Percentiles rank a stretch among this genome's conserved stretches.
Conservation (phyloP, 2,329 filamentous ascomycete species). For the Coniochaeta hoffmannii region DNA sequence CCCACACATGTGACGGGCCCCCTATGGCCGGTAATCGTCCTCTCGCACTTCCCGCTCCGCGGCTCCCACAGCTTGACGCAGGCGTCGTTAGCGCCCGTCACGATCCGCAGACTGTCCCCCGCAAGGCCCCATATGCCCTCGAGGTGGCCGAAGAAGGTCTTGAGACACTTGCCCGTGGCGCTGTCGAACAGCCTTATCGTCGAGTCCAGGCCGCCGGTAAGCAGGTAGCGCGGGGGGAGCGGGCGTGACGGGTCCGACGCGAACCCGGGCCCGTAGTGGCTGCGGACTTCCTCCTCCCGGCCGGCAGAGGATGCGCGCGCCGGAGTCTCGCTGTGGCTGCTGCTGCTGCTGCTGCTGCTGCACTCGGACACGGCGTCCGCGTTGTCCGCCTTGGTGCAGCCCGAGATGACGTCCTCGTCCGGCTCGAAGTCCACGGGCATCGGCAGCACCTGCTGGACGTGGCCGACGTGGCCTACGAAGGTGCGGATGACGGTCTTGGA, state of each 20-base stretch:
- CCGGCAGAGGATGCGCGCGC: conserved; percentile 4
- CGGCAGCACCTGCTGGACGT: conserved; percentile 84
- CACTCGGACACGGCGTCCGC: conserved; percentile 47
- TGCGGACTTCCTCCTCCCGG: conserved; percentile 36
- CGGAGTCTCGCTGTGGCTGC: conserved; percentile 11
- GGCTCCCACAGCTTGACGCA: conserved; percentile 97
- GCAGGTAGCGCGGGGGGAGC: conserved; percentile 80
- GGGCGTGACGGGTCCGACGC: conserved; percentile 54
- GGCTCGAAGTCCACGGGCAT: conserved; percentile 85
- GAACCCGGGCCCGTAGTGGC: conserved; percentile 56
- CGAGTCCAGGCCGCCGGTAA: conserved; percentile 84
- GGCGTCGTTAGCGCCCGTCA: conserved; percentile 84
- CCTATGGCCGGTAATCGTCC: conserved; percentile 84
- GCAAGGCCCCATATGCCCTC: conserved; percentile 94
- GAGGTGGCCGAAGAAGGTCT: conserved; percentile 93
- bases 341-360: conserved; percentile 31
- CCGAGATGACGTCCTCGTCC: conserved; percentile 53
- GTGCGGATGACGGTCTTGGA: conserved; percentile 67
- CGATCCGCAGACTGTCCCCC: conserved; percentile 79
- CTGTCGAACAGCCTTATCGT: conserved; percentile 93
- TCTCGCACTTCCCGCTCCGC: conserved; percentile 80
- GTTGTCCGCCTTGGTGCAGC: conserved; percentile 32
- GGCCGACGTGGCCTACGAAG: conserved; percentile 87
- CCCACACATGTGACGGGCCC: conserved; percentile 92
- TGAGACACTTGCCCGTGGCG: conserved; percentile 69